Conservation (phyloP, 2,329 filamentous ascomycete species). For the Hymenoscyphus infarciens region DNA sequence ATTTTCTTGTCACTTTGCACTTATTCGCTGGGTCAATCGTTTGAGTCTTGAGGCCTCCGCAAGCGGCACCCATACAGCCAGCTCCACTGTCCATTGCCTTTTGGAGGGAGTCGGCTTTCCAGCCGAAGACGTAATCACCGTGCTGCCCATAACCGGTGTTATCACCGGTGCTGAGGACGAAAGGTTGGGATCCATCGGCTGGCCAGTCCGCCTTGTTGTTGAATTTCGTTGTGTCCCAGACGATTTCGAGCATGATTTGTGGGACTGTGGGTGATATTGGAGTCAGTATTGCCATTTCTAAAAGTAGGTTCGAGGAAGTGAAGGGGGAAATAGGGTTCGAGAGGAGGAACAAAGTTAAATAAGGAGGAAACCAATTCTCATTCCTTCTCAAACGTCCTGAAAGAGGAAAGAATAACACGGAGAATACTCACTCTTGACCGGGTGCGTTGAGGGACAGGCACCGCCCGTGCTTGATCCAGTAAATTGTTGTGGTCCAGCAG, state of each 20-base stretch:
- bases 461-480: slow-evolving; percentile 36
- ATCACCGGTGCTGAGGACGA: slow-evolving; percentile 43
- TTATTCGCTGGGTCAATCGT: background rate
- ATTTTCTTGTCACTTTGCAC: slow-evolving; percentile 8
- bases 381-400: too few species aligned
- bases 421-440: slow-evolving; percentile 37
- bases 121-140: slow-evolving; percentile 51
- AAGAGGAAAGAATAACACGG: too few species aligned
- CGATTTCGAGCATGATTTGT: slow-evolving; percentile 49
- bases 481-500: slow-evolving; percentile 28
- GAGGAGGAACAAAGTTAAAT: too few species aligned
- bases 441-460: slow-evolving; percentile 35
- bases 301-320: too few species aligned
- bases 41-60: slow-evolving; percentile 10
- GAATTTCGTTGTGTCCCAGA: slow-evolving; percentile 45
- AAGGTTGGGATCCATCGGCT: slow-evolving; percentile 43
- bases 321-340: too few species aligned
- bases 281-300: too few species aligned
- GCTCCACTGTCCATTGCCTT: slow-evolving; percentile 24
- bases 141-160: slow-evolving; percentile 46
- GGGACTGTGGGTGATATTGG: slow-evolving; percentile 30
- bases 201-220: slow-evolving; percentile 44
- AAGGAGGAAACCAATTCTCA: too few species aligned
- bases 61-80: slow-evolving; percentile 9
- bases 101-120: slow-evolving; percentile 48